phyloP scores from a whole-genome alignment of 1,284 basidiomycete species.

The Cryptococcus sp. region DNA sequence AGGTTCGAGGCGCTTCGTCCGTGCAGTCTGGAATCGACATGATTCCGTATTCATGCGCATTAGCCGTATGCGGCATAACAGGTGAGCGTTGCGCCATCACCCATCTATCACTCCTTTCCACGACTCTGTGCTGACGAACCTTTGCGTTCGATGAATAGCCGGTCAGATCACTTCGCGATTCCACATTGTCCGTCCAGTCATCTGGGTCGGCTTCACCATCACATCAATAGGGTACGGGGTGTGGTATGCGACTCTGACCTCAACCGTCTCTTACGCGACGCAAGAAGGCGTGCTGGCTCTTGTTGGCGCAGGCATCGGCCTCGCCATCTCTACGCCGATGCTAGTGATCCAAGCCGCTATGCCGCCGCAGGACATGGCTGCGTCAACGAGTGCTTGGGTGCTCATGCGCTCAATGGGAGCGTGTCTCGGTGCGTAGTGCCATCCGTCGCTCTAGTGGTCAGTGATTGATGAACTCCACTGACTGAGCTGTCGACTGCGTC shows the following conservation, averaged over 20 bases:
- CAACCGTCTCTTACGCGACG: constrained; percentile 23
- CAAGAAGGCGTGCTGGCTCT: constrained; percentile 37
- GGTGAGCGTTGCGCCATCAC: constrained; percentile 2
- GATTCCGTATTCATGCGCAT: constrained; percentile 22
- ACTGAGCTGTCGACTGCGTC: no score
- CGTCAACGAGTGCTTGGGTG: constrained; percentile 42
- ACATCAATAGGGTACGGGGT: constrained; percentile 38
- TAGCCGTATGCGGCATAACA: no score
- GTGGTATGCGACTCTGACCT: constrained; percentile 31
- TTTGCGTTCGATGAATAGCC: constrained; percentile 15
- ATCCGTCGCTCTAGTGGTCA: background rate
- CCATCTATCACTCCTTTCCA: background rate
- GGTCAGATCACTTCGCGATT: constrained; percentile 42
- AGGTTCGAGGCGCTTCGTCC: constrained; percentile 29
- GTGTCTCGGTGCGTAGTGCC: constrained; percentile 28
- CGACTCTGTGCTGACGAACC: background rate
- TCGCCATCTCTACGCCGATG: constrained; percentile 31
- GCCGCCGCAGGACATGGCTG: constrained; percentile 50
- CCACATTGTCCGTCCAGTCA: constrained; percentile 45
- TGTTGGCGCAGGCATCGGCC: constrained; percentile 29
- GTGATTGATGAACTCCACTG: background rate
- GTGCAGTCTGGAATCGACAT: constrained; percentile 32
- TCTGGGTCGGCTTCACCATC: constrained; percentile 42
- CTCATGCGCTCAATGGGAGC: constrained; percentile 35
- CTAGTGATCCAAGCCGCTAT: constrained; percentile 46